Conservation (phyloP, 2,329 filamentous ascomycete genomes). For the Aspergillus costaricaensis region DNA sequence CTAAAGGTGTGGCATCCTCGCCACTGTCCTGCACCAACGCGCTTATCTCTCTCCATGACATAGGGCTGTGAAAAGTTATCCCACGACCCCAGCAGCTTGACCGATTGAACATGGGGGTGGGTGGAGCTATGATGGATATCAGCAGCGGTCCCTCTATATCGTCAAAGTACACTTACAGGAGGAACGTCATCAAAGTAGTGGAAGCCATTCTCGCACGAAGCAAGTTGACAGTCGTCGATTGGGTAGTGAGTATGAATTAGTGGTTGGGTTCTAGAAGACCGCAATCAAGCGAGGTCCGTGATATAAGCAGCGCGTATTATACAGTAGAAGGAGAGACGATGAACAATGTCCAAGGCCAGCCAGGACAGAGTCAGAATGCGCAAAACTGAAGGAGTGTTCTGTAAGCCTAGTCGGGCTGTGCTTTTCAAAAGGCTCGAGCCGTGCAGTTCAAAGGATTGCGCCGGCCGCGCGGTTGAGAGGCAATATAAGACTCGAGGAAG, state of each 20-base stretch:
- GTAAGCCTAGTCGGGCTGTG: constrained; percentile 1
- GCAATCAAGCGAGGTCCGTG: not conserved
- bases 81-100: constrained; percentile 88
- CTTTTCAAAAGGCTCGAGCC: constrained; percentile 1
- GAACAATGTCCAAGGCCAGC: constrained; percentile 22
- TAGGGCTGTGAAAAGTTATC: constrained; percentile 85
- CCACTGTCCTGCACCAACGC: constrained; percentile 76
- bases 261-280: not conserved
- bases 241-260: not conserved
- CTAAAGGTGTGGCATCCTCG: constrained; percentile 84
- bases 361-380: constrained; percentile 15
- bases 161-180: constrained; percentile 33
- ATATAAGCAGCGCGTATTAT: constrained; percentile 10
- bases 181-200: constrained; percentile 40
- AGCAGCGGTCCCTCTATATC: constrained; percentile 12
- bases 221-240: constrained; percentile 3
- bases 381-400: constrained; percentile 4
- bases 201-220: constrained; percentile 31
- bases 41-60: constrained; percentile 75
- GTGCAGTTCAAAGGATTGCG: constrained; percentile 6
- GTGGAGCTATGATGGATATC: constrained; percentile 33
- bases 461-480: constrained; percentile 8
- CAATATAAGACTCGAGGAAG: constrained; percentile 16
- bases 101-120: constrained; percentile 53
- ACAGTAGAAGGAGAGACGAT: constrained; percentile 4